These are phyloP conservation scores for Panicum miliaceum DNA, from an alignment of 176 grass and related monocot genomes.

Conservation along the genomic window DNA sequence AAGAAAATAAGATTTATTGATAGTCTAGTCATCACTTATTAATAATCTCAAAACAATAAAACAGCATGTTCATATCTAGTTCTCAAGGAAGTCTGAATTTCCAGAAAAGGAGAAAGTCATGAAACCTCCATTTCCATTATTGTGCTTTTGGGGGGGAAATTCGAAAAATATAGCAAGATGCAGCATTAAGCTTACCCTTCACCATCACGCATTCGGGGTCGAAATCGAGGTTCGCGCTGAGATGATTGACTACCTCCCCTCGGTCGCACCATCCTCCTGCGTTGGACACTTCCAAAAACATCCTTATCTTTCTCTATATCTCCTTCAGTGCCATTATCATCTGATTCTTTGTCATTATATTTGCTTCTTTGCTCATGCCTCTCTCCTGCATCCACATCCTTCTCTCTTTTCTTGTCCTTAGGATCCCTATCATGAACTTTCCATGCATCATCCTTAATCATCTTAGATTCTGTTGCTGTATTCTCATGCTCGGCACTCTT, in stretches of 20 bases:
- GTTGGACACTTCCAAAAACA: constrained; percentile 65
- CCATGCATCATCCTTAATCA: constrained; percentile 63
- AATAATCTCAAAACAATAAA: constrained; percentile 20
- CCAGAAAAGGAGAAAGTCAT: constrained; percentile 18
- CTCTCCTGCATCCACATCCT: constrained; percentile 62
- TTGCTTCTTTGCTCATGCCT: constrained; percentile 61
- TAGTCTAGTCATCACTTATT: constrained; percentile 10
- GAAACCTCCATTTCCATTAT: constrained; percentile 1
- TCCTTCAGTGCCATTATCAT: constrained; percentile 62
- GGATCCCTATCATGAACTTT: constrained; percentile 59
- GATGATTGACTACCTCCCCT: constrained; percentile 67
- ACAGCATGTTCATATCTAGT: constrained; percentile 12
- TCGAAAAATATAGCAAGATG: constrained; percentile 18
- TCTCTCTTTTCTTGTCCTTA: constrained; percentile 75
- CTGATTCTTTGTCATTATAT: constrained; percentile 73
- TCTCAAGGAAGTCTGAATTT: constrained; percentile 26
- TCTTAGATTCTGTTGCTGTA: constrained; percentile 56
- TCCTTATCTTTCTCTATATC: constrained; percentile 92
- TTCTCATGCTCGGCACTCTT: constrained; percentile 64
- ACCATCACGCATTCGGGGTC: constrained; percentile 64
- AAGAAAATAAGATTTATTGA: constrained; percentile 8
- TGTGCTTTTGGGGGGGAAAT: constrained; percentile 9
- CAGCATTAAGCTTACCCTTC: constrained; percentile 68
- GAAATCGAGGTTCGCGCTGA: constrained; percentile 71
- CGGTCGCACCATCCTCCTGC: constrained; percentile 59